Base-by-base conservation (phyloP, 805 yeast species). In the Candida pini region DNA sequence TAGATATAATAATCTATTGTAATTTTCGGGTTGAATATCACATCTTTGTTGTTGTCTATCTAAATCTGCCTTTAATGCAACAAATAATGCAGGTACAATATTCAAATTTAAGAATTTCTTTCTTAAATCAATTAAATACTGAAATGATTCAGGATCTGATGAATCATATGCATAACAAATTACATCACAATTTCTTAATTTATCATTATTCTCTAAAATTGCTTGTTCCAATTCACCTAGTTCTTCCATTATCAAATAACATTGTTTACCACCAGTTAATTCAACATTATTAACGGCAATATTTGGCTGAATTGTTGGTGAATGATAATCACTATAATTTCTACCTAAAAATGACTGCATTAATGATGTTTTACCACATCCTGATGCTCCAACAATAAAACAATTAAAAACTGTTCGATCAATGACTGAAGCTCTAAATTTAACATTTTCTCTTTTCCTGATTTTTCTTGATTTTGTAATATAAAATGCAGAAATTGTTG, bases 361-460 rank as follows among this genome's bases (percentile, higher is more conserved):
- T 4, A 92, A 61, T 0, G 96, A 81, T 0, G 90, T 78, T 46
- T 92, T 92, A 2, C 99, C 99, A 40, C 92, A 73, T 22, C 80
- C 77, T 2, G 87, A 76, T 0, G 87, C 85, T 0, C 98, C 99
- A 4, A 92, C 48, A 0, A 92, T 73, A 49, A 80, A 83, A 51
- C 97, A 89, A 54, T 85, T 87, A 63, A 92, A 89, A 0, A 92
- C 96, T 25, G 92, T 87, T 31, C 99, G 66, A 56, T 92, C 97
- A 13, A 67, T 66, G 0, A 82, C 83, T 0, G 77, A 63, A 3
- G 80, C 78, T 35, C 96, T 66, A 49, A 79, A 88, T 0, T 43
- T 18, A 26, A 78, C 79, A 14, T 86, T 79, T 36, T 78, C 71
- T 45, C 83, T 64, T 36, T 69, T 78, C 36, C 95, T 68, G 40